phyloP scores from a whole-genome alignment of 768 basidiomycete species.

The Coprinopsis cinerea region DNA sequence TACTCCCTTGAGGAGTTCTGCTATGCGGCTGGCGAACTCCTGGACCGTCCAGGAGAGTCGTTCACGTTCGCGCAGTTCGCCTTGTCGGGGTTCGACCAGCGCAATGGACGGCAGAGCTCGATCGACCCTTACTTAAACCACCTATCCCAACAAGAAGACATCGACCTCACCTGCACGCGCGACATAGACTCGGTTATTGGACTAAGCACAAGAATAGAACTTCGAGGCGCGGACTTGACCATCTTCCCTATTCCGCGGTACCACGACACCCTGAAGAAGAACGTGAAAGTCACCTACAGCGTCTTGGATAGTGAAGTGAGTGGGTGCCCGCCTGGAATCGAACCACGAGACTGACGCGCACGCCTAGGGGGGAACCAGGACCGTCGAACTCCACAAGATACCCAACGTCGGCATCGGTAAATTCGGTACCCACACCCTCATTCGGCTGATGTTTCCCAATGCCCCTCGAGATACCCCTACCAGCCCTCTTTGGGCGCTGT shows the following conservation, averaged over 20 bases:
- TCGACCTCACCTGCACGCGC: background rate
- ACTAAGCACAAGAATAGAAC: background rate
- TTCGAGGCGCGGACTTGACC: background rate
- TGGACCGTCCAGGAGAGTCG: no score
- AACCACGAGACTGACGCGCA: background rate
- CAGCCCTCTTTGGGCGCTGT: background rate
- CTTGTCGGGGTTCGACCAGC: no score
- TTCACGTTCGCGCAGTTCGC: no score
- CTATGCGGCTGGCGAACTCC: no score
- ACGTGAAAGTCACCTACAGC: background rate
- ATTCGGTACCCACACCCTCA: background rate
- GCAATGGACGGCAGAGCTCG: no score
- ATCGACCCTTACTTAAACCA: no score
- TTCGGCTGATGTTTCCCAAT: background rate
- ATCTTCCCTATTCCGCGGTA: background rate
- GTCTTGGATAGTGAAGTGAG: background rate
- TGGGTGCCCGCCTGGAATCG: background rate
- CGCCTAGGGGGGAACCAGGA: background rate
- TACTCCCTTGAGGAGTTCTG: no score
- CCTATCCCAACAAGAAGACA: no score
- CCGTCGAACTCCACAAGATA: background rate
- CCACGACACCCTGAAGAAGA: background rate
- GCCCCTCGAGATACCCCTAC: background rate
- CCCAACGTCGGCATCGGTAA: conserved; percentile 1
- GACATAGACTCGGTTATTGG: conserved; percentile 4